phyloP scores from a whole-genome alignment of 805 yeast species.

The Lipomyces japonicus region DNA sequence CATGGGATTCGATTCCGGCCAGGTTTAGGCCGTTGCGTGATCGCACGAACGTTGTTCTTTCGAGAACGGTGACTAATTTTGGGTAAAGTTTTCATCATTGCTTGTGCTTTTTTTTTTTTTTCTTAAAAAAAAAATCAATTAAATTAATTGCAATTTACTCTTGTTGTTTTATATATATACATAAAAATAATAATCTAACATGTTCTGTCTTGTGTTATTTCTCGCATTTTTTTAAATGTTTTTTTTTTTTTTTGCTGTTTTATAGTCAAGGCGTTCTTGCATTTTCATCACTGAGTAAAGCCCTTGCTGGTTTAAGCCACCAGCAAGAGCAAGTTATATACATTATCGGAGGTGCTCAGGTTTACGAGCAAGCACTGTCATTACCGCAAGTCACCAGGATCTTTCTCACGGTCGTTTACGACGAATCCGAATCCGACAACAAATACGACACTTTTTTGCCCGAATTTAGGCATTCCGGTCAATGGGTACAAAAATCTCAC shows the following conservation, averaged over 20 bases:
- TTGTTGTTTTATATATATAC: no score
- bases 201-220: no score
- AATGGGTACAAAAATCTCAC: constrained; percentile 11
- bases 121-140: no score
- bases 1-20: constrained; percentile 90
- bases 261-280: constrained; percentile 11
- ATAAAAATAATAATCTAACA: no score
- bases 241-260: not conserved
- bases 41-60: constrained; percentile 71
- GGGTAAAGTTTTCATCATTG: no score
- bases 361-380: constrained; percentile 58
- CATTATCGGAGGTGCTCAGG: constrained; percentile 89
- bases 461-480: constrained; percentile 40
- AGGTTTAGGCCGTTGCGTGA: constrained; percentile 78
- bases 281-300: constrained; percentile 11
- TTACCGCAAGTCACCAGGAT: constrained; percentile 50
- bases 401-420: constrained; percentile 26
- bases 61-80: constrained; percentile 42
- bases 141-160: no score
- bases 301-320: constrained; percentile 9
- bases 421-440: constrained; percentile 3
- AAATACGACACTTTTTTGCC: constrained; percentile 64
- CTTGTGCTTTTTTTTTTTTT: no score
- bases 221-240: not conserved
- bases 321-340: no score